Evolutionary conservation across 1,284 basidiomycete genomes (phyloP).

Genomic region (Ganoderma boninense): DNA sequence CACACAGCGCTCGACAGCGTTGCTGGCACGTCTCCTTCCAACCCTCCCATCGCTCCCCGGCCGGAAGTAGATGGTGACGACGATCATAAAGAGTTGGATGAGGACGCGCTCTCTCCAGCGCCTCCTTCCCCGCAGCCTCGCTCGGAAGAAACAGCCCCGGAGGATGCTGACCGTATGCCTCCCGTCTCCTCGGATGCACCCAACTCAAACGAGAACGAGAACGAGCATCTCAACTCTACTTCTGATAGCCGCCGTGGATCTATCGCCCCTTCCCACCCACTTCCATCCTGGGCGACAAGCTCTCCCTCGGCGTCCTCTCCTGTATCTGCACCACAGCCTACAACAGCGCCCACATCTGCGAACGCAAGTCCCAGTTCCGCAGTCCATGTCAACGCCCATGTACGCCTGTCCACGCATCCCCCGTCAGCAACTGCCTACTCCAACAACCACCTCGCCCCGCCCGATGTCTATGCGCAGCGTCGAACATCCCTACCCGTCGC

Average conservation of each 20-base stretch:
- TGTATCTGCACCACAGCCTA: conserved; percentile 12
- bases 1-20: neutral
- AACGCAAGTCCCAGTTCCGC: conserved; percentile 8
- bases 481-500: conserved; percentile 30
- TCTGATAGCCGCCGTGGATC: conserved; percentile 31
- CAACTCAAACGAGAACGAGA: conserved; percentile 17
- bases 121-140: conserved; percentile 21
- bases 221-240: conserved; percentile 24
- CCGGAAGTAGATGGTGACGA: conserved; percentile 21
- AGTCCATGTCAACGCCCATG: conserved; percentile 22
- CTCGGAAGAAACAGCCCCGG: conserved; percentile 19
- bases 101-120: conserved; percentile 21
- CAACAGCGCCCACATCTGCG: conserved; percentile 13
- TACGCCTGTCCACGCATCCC: conserved; percentile 30
- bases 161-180: conserved; percentile 6
- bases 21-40: conserved; percentile 18
- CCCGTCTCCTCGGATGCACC: conserved; percentile 10
- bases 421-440: conserved; percentile 27
- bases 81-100: conserved; percentile 12
- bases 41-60: conserved; percentile 12
- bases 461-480: conserved; percentile 29
- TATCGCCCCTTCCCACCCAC: conserved; percentile 20
- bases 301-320: conserved; percentile 22
- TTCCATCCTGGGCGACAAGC: conserved; percentile 17
- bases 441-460: conserved; percentile 24